Evolutionary conservation across 139 green algal genomes (phyloP), one percentile per base, ranked within the genome.

Genomic region (Zygnema cylindricum): DNA sequence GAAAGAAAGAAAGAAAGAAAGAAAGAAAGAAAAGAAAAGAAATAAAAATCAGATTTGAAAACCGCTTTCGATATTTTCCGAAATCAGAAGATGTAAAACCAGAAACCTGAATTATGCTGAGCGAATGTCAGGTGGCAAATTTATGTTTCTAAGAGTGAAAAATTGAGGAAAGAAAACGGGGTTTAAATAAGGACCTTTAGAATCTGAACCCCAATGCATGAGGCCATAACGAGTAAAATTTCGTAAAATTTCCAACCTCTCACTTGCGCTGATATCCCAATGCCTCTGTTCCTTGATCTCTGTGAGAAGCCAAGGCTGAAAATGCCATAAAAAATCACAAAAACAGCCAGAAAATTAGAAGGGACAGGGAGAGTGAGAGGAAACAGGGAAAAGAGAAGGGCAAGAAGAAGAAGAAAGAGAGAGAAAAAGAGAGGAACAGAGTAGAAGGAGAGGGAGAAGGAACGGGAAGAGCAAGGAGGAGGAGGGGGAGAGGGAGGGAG

Each of bases 121-220:
- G n/a, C n/a, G n/a, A n/a, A n/a, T n/a, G n/a, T n/a, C n/a, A n/a
- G n/a, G n/a, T n/a, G n/a, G n/a, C n/a, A n/a, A n/a, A n/a, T n/a
- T n/a, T n/a, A n/a, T n/a, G n/a, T n/a, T n/a, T n/a, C n/a, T n/a
- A n/a, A 16, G 49, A 16, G 7, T 25, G 49, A 63, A 16, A 63
- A 16, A 63, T 7, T 63, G 49, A 63, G 49, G 16, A 16, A 63
- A 16, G n/a, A 63, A 16, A 63, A 16, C 7, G 49, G 16, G 49
- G 16, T 7, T 22, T 16, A 49, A 16, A 54, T 2, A 11, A 49
- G 40, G 2, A 86, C 81, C 81, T 86, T 89, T 85, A 75, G 81
- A 57, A 92, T 99, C 97, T 41, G 86, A 94, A 69, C 97, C 97
- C 97, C 97, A 99, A 92, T 99, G 97, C 94, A 97, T 92, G 63